Base-by-base conservation (phyloP, 2,329 filamentous ascomycete genomes). In the Pyricularia sp. region DNA sequence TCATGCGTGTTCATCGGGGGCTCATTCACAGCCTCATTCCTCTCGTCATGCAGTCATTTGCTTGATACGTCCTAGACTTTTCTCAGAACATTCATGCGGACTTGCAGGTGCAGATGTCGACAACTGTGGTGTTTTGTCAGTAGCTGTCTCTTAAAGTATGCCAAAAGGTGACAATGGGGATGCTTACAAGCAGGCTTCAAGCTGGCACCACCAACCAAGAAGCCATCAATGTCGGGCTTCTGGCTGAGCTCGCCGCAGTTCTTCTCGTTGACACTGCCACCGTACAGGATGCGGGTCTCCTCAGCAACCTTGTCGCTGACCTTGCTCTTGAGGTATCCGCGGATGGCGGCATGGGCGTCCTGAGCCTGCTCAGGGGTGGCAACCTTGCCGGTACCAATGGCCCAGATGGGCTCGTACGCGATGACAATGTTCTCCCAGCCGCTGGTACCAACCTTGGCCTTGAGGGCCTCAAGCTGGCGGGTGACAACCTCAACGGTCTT, bases 361-460 rank as follows among this genome's bases (percentile, higher is more conserved):
- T 97, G 93, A 70, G 93, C 93, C 86, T 97, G 93, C 82, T 93
- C 86, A 70, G 89, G 93, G 72, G 90, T 91, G 75, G 93, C 93
- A 73, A 96, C 93, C 85, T 95, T 96, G 81, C 95, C 95, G 73
- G 95, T 98, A 75, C 94, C 94, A 75, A 89, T 91, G 79, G 88
- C 93, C 94, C 95, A 99, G 85, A 99, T 96, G 77, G 95, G 95
- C 88, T 99, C 95, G 83, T 99, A 99, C 77, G 95, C 95, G 77
- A 99, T 87, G 79, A 99, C 95, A 73, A 99, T 88, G 85, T 95
- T 95, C 77, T 85, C 87, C 95, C 95, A 99, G 84, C 97, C 92
- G 76, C 88, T 83, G 55, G 55, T 33, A 68, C 75, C 75, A 78
- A 92, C 83, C 84, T 91, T 85, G 76, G 83, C 81, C 79, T 93